These are phyloP conservation scores for Pythium brassicae DNA, from an alignment of 352 stramenopile species.

Conservation along the genomic window DNA sequence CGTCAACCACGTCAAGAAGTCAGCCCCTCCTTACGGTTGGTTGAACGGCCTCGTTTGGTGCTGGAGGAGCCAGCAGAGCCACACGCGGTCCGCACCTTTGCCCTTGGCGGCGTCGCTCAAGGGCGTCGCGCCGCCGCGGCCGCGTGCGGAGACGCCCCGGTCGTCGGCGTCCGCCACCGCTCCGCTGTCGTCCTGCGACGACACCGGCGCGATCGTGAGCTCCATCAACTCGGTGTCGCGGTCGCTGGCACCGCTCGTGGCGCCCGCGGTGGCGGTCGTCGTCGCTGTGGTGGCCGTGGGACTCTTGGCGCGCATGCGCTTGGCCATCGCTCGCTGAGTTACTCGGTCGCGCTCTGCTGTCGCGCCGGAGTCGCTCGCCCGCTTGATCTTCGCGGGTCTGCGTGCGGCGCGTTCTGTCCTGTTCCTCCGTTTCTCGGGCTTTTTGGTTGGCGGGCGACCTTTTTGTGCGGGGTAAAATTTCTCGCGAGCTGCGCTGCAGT, in stretches of 20 bases:
- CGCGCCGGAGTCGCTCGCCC: neutral
- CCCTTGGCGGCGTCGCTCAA: neutral
- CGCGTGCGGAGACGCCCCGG: neutral
- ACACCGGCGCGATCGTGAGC: slow-evolving; percentile 11
- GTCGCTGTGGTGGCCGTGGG: neutral
- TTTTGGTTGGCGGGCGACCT: slow-evolving; percentile 31
- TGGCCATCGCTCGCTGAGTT: slow-evolving; percentile 39
- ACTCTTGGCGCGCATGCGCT: slow-evolving; percentile 45
- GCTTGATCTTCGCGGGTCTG: neutral
- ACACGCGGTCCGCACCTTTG: slow-evolving; percentile 6
- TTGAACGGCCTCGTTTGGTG: too few relatives aligned
- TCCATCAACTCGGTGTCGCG: slow-evolving; percentile 11
- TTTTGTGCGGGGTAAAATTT: slow-evolving; percentile 13
- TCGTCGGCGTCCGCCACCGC: slow-evolving; percentile 1
- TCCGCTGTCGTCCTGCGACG: neutral
- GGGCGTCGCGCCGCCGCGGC: slow-evolving; percentile 1
- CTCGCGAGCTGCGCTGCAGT: slow-evolving; percentile 15
- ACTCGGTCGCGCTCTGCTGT: neutral
- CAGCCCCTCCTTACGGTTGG: too few relatives aligned
- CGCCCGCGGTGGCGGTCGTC: slow-evolving; percentile 14
- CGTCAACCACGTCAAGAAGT: neutral
- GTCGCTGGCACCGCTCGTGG: neutral
- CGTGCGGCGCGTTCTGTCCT: slow-evolving; percentile 8
- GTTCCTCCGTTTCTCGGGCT: slow-evolving; percentile 18
- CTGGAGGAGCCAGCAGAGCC: neutral